Percentiles rank a stretch among this genome's conserved stretches.
Evolutionary conservation across 805 yeast genomes (phyloP).

Genomic region (Metschnikowia matae): DNA sequence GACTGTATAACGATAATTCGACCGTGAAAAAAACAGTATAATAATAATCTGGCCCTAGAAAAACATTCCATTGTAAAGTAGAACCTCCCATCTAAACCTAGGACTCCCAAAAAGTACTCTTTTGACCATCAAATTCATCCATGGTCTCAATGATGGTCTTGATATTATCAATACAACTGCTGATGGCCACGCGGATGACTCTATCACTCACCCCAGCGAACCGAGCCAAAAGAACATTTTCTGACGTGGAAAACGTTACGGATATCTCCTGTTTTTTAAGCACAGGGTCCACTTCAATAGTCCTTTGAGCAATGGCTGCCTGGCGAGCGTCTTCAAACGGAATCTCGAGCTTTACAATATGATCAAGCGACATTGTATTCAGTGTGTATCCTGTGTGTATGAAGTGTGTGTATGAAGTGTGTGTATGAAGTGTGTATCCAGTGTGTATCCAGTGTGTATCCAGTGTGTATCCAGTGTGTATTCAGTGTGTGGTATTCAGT

Average conservation of each 20-base stretch:
- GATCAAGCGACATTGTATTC: slow-evolving; percentile 18
- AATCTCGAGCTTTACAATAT: slow-evolving; percentile 39
- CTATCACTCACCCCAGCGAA: slow-evolving; percentile 69
- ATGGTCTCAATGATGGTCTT: slow-evolving; percentile 77
- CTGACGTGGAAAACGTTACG: slow-evolving; percentile 41
- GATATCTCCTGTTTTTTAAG: slow-evolving; percentile 62
- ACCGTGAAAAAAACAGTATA: too few species aligned
- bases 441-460: too few species aligned
- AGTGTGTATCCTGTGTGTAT: too few species aligned
- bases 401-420: too few species aligned
- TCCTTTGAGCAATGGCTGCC: slow-evolving; percentile 58
- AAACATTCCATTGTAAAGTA: too few species aligned
- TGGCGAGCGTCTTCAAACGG: slow-evolving; percentile 62
- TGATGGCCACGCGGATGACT: slow-evolving; percentile 77
- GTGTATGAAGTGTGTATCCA: too few species aligned
- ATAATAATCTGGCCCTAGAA: too few species aligned
- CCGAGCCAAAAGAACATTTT: slow-evolving; percentile 35
- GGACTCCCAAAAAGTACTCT: slow-evolving; percentile 18
- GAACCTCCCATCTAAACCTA: too few species aligned
- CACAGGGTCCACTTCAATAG: slow-evolving; percentile 77
- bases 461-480: too few species aligned
- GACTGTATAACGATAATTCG: too few species aligned
- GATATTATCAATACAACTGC: slow-evolving; percentile 71
- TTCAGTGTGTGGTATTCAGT: too few species aligned
- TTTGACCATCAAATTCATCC: slow-evolving; percentile 57